Base-by-base conservation (phyloP, 768 basidiomycete species). In the Russula compacta region DNA sequence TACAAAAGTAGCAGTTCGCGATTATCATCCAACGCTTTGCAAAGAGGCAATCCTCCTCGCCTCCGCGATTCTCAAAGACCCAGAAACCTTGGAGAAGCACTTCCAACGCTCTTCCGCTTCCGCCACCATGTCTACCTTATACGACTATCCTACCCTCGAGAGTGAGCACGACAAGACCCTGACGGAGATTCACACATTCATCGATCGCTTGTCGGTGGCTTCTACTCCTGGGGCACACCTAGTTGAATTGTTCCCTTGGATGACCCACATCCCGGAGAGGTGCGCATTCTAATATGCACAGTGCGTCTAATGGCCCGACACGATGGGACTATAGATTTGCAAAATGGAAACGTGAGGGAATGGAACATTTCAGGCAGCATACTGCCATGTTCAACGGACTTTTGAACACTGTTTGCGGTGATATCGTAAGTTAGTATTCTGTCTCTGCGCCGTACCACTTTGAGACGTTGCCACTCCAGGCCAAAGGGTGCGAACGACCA, bases 281-380 rank as follows among this genome's bases (percentile, higher is more conserved):
- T 58, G 39, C n/a, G 24, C 24, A 4, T 14, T 29, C 15, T 7
- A 32, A 8, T 1, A 8, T 7, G 14, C 8, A 7, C 32, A 12
- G 8, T 24, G 9, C 33, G 6, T 32, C 36, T 6, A n/a, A 29
- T 36, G 6, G 15, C 40, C 17, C 9, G 9, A 1, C 11, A 4
- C n/a, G 3, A 8, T 12, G 29, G 4, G 12, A 46, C 29, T 32
- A 14, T 24, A 62, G 61, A 17, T 52, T 67, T 35, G 62, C 66
- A 1, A 63, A 61, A 29, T 69, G 68, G 68, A 69, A 69, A 44
- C 68, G 68, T 39, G 63, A 68, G n/a, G 67, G 46, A 39, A 48
- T 46, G 38, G 24, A 51, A 17, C 19, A 58, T 32, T 58, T 64
- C 19, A 38, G 11, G 33, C 32, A 40, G 14, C 38, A 42, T 36